These are phyloP conservation scores for Syncephalastrum monosporum DNA, from an alignment of 371 early-diverging fungal genomes.

Conservation along the genomic window DNA sequence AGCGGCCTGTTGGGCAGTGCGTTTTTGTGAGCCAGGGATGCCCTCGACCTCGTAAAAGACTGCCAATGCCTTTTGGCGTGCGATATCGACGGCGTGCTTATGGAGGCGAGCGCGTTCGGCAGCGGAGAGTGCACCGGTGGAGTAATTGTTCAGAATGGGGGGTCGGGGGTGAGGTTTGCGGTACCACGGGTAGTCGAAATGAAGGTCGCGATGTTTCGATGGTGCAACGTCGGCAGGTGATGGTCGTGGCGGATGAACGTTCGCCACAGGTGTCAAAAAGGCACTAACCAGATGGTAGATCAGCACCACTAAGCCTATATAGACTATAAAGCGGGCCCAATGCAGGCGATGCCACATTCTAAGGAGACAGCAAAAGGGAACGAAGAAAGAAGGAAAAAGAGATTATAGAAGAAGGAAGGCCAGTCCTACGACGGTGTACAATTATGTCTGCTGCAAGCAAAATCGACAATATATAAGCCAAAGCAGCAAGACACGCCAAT, in stretches of 20 bases:
- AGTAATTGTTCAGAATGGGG: neutral
- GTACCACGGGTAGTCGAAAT: neutral
- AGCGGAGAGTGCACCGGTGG: neutral
- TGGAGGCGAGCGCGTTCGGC: neutral
- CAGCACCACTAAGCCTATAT: neutral
- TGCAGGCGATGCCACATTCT: neutral
- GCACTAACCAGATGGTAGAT: neutral
- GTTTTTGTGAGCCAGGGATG: slow-evolving; percentile 10
- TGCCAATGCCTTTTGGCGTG: neutral
- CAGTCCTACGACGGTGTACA: too few relatives aligned
- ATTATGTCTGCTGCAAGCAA: too few relatives aligned
- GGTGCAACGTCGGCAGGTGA: neutral
- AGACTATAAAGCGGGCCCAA: neutral
- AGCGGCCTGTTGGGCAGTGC: slow-evolving; percentile 1
- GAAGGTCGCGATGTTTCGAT: too few relatives aligned
- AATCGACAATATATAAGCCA: too few relatives aligned
- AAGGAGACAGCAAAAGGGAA: neutral
- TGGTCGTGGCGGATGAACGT: neutral
- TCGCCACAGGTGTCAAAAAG: neutral
- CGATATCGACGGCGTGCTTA: neutral
- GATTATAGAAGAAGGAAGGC: neutral
- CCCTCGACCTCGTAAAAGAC: slow-evolving; percentile 2
- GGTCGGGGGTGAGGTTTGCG: neutral
- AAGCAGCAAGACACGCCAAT: too few relatives aligned
- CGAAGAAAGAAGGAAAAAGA: neutral